Conservation (phyloP, 176 grass and related monocot species). For the Zea luxurians region DNA sequence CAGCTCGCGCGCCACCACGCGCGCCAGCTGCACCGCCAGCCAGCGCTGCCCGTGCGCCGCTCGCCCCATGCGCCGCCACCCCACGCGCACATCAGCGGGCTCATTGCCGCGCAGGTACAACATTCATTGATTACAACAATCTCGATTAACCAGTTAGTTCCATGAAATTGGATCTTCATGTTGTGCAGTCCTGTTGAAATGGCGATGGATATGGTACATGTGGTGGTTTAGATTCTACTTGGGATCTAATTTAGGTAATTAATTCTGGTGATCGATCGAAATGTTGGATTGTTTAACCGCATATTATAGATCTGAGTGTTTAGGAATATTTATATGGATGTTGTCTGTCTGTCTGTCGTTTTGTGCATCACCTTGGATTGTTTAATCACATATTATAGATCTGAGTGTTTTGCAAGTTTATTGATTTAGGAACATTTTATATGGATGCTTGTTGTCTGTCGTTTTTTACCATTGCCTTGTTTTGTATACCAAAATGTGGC, state of each 20-base stretch:
- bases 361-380: background rate
- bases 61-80: too few species aligned
- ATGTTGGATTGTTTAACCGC: background rate
- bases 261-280: background rate
- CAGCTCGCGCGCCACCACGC: too few species aligned
- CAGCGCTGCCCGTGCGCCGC: too few species aligned
- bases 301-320: conserved; percentile 2
- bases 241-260: background rate
- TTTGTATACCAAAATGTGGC: too few species aligned
- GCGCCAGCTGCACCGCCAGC: too few species aligned
- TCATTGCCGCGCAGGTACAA: conserved; percentile 81
- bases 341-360: too few species aligned
- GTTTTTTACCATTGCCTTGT: too few species aligned
- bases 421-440: background rate
- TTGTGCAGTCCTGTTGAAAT: background rate
- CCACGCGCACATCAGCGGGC: conserved; percentile 98
- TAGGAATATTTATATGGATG: too few species aligned
- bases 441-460: background rate
- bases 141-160: conserved; percentile 10
- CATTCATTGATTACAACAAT: background rate
- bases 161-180: conserved; percentile 3
- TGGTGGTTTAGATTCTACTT: too few species aligned
- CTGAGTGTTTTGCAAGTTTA: background rate
- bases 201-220: conserved; percentile 12
- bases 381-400: background rate